A percentile compares a stretch with the other conserved stretches of the same genome.
Evolutionary conservation across 2,329 filamentous ascomycete species (phyloP).

Genomic region (Byssoonygena ceratinophila): DNA sequence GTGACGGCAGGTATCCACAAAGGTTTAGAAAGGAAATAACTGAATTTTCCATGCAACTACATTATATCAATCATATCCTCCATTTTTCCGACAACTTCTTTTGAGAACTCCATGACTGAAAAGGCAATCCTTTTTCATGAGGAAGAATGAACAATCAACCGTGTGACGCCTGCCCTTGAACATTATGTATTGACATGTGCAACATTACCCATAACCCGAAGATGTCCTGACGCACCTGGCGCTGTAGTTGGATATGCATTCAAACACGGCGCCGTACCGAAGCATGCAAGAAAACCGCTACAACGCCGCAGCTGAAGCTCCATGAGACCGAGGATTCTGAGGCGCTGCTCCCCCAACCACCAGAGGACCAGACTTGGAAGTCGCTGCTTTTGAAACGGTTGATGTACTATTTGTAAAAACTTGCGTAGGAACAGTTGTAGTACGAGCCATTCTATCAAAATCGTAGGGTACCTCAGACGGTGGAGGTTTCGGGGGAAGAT

Average conservation of each 20-base stretch:
- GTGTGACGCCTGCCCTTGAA: conserved; percentile 4
- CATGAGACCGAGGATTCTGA: conserved; percentile 19
- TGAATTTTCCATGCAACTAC: conserved; percentile 3
- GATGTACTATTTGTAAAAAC: conserved; percentile 10
- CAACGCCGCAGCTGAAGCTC: conserved; percentile 5
- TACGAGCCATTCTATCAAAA: conserved; percentile 32
- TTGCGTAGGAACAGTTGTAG: conserved; percentile 14
- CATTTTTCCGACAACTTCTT: conserved; percentile 1
- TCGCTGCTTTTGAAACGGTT: conserved; percentile 17
- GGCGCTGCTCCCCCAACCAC: conserved; percentile 28
- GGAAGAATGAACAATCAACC: conserved; percentile 1
- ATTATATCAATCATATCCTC: conserved; percentile 5
- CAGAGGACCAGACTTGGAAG: conserved; percentile 28
- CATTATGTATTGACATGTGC: conserved; percentile 5
- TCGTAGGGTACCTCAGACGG: conserved; percentile 37
- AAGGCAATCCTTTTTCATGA: background rate
- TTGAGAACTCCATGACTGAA: conserved; percentile 1
- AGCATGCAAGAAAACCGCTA: conserved; percentile 7
- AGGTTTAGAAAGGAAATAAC: conserved; percentile 2
- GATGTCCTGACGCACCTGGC: conserved; percentile 16
- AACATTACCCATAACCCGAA: conserved; percentile 16
- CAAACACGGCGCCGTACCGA: conserved; percentile 1
- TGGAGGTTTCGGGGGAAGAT: conserved; percentile 42
- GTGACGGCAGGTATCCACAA: background rate
- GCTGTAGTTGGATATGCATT: background rate